Evolutionary conservation across 2,329 filamentous ascomycete genomes (phyloP).

Genomic region (Colletotrichum navitas): DNA sequence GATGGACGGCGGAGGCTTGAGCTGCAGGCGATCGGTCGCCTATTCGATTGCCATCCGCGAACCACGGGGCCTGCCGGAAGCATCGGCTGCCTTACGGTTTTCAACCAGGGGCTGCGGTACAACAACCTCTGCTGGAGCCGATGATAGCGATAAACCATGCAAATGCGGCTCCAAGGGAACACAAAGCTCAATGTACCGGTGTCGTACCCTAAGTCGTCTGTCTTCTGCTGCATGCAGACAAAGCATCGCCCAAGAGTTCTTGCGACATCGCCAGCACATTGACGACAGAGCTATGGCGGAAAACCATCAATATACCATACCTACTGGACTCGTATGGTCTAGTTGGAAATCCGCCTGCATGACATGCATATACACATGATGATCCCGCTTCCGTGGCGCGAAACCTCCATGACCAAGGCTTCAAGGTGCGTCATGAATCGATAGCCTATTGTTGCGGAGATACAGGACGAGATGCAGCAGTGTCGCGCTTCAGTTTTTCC

Average conservation of each 20-base stretch:
- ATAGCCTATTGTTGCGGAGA: neutral
- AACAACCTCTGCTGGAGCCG: neutral
- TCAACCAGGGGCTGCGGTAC: neutral
- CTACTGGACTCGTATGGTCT: constrained; percentile 19
- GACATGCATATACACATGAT: constrained; percentile 40
- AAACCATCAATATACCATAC: neutral
- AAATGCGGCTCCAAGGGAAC: neutral
- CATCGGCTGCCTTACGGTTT: neutral
- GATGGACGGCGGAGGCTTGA: neutral
- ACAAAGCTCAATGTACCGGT: neutral
- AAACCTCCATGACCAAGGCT: neutral
- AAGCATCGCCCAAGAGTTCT: constrained; percentile 11
- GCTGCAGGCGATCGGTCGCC: neutral
- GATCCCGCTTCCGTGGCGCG: constrained; percentile 26
- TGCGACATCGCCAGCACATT: neutral
- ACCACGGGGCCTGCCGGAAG: neutral
- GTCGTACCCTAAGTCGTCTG: no score
- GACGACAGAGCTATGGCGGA: constrained; percentile 1
- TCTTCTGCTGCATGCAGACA: no score
- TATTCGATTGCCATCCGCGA: neutral
- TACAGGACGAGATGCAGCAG: constrained; percentile 3
- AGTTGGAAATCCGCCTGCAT: constrained; percentile 31
- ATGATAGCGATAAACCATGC: neutral
- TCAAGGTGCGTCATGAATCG: constrained; percentile 19
- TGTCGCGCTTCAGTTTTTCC: constrained; percentile 4